Evolutionary conservation across 1,284 basidiomycete genomes (phyloP).

Genomic region (Pholiota adiposa): DNA sequence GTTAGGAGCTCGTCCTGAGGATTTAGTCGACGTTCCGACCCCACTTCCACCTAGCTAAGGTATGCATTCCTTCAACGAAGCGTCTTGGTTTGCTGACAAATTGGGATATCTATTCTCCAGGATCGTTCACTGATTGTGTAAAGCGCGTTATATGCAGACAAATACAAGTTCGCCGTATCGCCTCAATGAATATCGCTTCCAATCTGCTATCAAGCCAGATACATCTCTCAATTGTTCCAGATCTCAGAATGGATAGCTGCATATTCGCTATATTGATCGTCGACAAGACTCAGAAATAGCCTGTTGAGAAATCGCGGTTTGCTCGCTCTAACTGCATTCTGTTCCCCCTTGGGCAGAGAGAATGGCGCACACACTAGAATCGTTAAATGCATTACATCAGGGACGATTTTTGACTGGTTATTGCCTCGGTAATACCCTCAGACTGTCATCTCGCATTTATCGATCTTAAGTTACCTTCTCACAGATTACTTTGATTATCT

Average conservation of each 20-base stretch:
- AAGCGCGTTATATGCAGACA: not conserved
- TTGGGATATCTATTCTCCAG: not conserved
- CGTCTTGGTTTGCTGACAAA: not conserved
- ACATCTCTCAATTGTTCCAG: not conserved
- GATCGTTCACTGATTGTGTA: not conserved
- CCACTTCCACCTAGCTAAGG: slow-evolving; percentile 14
- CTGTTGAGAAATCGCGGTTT: slow-evolving; percentile 4
- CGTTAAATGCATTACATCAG: not conserved
- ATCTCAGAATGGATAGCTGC: not conserved
- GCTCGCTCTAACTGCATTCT: not conserved
- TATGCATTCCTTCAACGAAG: not conserved
- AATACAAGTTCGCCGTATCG: not conserved
- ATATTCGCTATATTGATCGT: not conserved
- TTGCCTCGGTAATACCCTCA: slow-evolving; percentile 7
- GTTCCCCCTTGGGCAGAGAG: not conserved
- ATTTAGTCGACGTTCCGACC: slow-evolving; percentile 40
- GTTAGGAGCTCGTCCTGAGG: slow-evolving; percentile 61
- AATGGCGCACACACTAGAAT: not conserved
- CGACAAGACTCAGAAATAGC: not conserved
- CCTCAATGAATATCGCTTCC: too few relatives aligned
- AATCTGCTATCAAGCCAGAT: too few relatives aligned
- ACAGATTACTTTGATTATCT: not conserved
- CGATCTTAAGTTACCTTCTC: slow-evolving; percentile 1
- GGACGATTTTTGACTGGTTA: not conserved
- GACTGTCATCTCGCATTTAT: slow-evolving; percentile 1